These are phyloP conservation scores for Tetrahymena borealis DNA, from an alignment of 73 alveolate species.

Conservation along the genomic window DNA sequence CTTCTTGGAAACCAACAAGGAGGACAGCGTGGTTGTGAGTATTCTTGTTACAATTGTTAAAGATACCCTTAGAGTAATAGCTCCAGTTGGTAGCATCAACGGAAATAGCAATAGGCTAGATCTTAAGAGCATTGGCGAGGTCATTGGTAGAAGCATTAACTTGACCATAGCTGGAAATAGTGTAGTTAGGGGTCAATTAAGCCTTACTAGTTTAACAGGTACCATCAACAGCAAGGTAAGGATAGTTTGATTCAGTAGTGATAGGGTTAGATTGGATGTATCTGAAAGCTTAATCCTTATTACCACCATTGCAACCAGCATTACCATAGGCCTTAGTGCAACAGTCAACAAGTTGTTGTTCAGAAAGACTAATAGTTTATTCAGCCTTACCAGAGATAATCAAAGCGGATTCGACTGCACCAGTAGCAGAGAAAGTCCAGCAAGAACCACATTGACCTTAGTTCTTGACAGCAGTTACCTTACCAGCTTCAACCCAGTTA, in stretches of 20 bases:
- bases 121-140: conserved; percentile 7
- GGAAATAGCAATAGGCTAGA: conserved; percentile 36
- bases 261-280: conserved; percentile 7
- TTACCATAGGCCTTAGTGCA: conserved; percentile 6
- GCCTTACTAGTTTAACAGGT: conserved; percentile 2
- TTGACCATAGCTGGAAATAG: not conserved
- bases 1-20: conserved; percentile 12
- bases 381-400: conserved; percentile 5
- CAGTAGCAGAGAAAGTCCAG: conserved; percentile 78
- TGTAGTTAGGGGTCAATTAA: not conserved
- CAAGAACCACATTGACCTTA: conserved; percentile 82
- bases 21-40: conserved; percentile 16
- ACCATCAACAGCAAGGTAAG: conserved; percentile 27
- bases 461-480: conserved; percentile 63
- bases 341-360: conserved; percentile 59
- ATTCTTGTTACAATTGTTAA: not conserved
- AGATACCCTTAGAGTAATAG: conserved; percentile 40
- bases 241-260: conserved; percentile 30
- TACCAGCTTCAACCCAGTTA: conserved; percentile 61
- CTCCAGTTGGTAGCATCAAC: conserved; percentile 49
- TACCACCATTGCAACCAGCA: conserved; percentile 63
- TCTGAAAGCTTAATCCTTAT: conserved; percentile 18
- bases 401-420: conserved; percentile 52
- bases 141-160: conserved; percentile 2
- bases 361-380: conserved; percentile 7